Evolutionary conservation across 345 rosid genomes (phyloP).

Genomic region (Salix dunnii): DNA sequence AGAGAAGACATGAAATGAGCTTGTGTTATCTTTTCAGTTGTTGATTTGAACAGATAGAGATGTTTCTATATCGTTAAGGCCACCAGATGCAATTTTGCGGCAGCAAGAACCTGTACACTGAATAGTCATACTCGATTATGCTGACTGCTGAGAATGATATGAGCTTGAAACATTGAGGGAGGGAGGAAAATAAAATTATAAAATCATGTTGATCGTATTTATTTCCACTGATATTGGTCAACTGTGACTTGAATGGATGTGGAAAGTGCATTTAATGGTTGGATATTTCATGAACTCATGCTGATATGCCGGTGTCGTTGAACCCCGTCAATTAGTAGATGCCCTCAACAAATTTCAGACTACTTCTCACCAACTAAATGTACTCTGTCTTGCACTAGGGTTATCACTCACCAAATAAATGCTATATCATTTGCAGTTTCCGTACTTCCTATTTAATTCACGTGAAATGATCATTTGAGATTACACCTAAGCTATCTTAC

Average conservation of each 20-base stretch:
- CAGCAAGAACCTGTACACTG: not conserved
- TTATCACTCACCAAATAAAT: not conserved
- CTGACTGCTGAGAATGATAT: not conserved
- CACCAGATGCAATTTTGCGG: not conserved
- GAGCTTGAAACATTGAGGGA: not conserved
- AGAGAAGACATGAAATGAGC: not conserved
- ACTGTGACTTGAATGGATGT: not conserved
- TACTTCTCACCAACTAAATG: not conserved
- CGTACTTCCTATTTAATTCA: not conserved
- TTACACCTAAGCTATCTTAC: slow-evolving; percentile 6
- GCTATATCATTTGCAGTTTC: not conserved
- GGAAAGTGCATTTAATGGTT: not conserved
- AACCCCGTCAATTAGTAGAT: not conserved
- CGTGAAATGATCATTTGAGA: not conserved
- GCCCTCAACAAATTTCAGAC: not conserved
- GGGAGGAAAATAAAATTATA: not conserved
- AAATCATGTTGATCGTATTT: not conserved
- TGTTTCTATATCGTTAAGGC: not conserved
- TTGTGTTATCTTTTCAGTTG: not conserved
- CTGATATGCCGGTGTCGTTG: not conserved
- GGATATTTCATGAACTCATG: not conserved
- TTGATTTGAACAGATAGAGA: not conserved
- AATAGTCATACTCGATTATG: not conserved
- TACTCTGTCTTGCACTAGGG: not conserved
- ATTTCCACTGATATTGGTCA: not conserved